phyloP scores from a whole-genome alignment of 208 protist genomes.

The Lotmaria passim region DNA sequence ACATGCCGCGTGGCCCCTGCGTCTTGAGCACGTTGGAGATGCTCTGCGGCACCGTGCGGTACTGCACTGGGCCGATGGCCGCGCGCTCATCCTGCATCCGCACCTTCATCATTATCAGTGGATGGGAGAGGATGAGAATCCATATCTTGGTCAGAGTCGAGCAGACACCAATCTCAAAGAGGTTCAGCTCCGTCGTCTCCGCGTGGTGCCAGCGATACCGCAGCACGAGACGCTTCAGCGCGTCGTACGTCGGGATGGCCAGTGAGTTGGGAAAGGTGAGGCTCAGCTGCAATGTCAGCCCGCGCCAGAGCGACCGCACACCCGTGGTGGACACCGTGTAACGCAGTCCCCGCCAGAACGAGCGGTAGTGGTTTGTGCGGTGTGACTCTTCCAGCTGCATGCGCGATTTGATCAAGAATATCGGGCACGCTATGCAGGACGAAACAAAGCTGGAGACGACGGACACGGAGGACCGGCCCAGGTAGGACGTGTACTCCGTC shows the following conservation, averaged over 20 bases:
- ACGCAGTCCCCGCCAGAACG: conserved; percentile 57
- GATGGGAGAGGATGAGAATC: conserved; percentile 75
- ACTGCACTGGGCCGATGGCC: conserved; percentile 55
- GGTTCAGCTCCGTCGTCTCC: conserved; percentile 47
- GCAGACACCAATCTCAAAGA: conserved; percentile 75
- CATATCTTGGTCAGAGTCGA: conserved; percentile 71
- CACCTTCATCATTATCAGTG: conserved; percentile 74
- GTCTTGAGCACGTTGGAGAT: conserved; percentile 58
- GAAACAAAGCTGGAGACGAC: conserved; percentile 52
- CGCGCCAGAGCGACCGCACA: conserved; percentile 84
- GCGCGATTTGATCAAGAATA: conserved; percentile 81
- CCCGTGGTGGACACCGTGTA: conserved; percentile 63
- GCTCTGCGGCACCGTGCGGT: conserved; percentile 55
- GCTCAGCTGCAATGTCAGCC: conserved; percentile 69
- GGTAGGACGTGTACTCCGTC: conserved; percentile 52
- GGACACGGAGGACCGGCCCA: conserved; percentile 48
- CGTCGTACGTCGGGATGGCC: conserved; percentile 82
- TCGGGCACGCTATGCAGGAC: conserved; percentile 49
- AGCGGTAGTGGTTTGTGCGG: conserved; percentile 51
- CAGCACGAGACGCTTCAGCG: conserved; percentile 64
- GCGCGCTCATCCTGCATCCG: conserved; percentile 86
- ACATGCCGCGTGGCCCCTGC: conserved; percentile 68
- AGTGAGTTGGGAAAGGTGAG: conserved; percentile 83
- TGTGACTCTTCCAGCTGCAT: conserved; percentile 84
- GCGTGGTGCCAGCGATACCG: conserved; percentile 36